Evolutionary conservation across 2,329 filamentous ascomycete genomes (phyloP), one percentile per base, ranked within the genome.

Genomic region (Xylariaceae sp.): DNA sequence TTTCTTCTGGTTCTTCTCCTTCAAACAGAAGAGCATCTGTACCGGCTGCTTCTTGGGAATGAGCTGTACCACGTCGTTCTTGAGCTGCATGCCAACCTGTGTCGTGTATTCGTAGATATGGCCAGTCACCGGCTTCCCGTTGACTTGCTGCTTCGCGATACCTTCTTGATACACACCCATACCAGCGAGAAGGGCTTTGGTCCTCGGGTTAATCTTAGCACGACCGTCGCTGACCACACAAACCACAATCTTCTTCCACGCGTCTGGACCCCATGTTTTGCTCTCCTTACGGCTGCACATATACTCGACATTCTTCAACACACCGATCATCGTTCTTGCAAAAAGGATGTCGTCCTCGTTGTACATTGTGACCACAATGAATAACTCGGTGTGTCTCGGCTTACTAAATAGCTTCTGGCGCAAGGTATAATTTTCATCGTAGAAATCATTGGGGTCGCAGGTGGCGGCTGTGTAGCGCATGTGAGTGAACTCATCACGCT

Each of bases 1-100:
- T 76, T 98, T 98, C 74, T 98, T 98, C 71, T 96, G 90, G 63
- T 98, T 98, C 79, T 96, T 97, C 63, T 98, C 93, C 72, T 98
- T 98, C 47, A 98, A 67, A 64, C 93, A 98, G 73, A 98, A 98
- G 4, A 98, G 79, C 72, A 98, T 85, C 69, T 98, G 93, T 2
- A 98, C 87, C 0, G 93, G 91, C 48, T 93, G 89, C 46, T 86
- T 85, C 59, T 89, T 88, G 35, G 85, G 84, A 48, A 93, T 87
- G 37, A 97, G 74, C 36, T 83, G 77, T 8, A 97, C 91, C 32
- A 95, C 79, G 45, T 86, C 85, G 54, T 91, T 94, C 71, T 95
- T 95, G 62, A 97, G 81, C 57, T 88, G 82, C 57, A 97, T 72
- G 26, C 87, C 87, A 52, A 90, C 87, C 65, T 93, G 87, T 0